Evolutionary conservation across 805 yeast species (phyloP).

Genomic region (Starmerella stigmatis): DNA sequence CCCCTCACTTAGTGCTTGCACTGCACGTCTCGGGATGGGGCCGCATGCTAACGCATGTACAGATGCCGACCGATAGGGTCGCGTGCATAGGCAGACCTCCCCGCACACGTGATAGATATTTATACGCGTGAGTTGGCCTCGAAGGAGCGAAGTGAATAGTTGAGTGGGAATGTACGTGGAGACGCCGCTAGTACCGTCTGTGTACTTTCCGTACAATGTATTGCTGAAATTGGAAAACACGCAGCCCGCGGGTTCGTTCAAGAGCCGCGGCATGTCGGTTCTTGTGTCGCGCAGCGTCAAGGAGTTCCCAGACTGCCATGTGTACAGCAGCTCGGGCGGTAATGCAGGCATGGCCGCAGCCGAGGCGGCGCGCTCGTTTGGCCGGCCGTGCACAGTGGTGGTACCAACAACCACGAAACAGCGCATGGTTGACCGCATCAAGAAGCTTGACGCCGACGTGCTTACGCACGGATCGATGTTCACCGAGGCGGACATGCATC

Average conservation of each 20-base stretch:
- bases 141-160: too few relatives aligned
- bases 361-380: conserved; percentile 62
- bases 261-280: conserved; percentile 38
- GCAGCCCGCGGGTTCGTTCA: conserved; percentile 86
- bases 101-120: neutral
- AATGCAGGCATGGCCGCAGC: conserved; percentile 98
- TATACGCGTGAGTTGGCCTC: too few relatives aligned
- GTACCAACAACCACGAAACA: conserved; percentile 44
- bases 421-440: conserved; percentile 39
- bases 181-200: conserved; percentile 65
- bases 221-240: conserved; percentile 75
- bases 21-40: too few relatives aligned
- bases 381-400: conserved; percentile 46
- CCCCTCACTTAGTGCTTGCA: too few relatives aligned
- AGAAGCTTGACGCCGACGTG: conserved; percentile 41
- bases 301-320: conserved; percentile 40
- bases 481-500: conserved; percentile 70
- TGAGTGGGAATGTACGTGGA: conserved; percentile 18
- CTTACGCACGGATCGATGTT: conserved; percentile 59
- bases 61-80: too few relatives aligned
- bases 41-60: too few relatives aligned
- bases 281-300: conserved; percentile 34
- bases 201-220: conserved; percentile 63
- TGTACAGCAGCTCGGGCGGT: conserved; percentile 73
- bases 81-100: too few relatives aligned